phyloP scores from a whole-genome alignment of 495 filamentous ascomycete genomes.

The Trypethelium eluteriae region DNA sequence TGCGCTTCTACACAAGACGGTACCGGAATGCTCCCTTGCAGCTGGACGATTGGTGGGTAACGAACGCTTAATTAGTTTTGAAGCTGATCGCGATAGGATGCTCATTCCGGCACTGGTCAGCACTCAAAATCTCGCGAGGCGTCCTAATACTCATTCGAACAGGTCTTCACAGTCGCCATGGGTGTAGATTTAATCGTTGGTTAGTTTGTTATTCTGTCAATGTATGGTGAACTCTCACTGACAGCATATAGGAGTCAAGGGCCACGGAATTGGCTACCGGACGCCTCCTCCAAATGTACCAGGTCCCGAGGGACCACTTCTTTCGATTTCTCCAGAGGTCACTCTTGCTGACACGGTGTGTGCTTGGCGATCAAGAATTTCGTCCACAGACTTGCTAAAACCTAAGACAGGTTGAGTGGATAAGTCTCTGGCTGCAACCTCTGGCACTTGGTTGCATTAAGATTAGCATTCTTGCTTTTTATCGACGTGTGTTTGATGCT shows the following conservation, averaged over 20 bases:
- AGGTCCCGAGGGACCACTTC: background rate
- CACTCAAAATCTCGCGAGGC: background rate
- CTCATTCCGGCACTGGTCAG: background rate
- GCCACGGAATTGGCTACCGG: background rate
- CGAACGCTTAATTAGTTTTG: background rate
- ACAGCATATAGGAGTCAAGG: background rate
- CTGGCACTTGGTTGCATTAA: background rate
- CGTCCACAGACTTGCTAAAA: background rate
- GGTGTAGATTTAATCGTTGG: background rate
- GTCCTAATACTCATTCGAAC: background rate
- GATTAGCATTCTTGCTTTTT: background rate
- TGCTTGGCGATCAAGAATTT: background rate
- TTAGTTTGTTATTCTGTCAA: background rate
- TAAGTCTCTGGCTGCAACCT: background rate
- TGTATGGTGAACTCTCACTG: background rate
- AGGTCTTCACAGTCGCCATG: conserved; percentile 2
- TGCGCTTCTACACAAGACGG: conserved; percentile 1
- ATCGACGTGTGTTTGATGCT: background rate
- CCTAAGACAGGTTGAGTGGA: background rate
- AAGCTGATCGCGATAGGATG: background rate
- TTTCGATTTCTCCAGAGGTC: background rate
- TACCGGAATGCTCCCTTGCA: background rate
- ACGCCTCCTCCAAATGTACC: background rate
- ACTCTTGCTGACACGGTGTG: background rate
- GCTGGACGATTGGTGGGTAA: background rate